A percentile compares a stretch with the other conserved stretches of the same genome.
These are phyloP conservation scores for Parachaetomium inaequale DNA, from an alignment of 495 filamentous ascomycete species.

Conservation along the genomic window DNA sequence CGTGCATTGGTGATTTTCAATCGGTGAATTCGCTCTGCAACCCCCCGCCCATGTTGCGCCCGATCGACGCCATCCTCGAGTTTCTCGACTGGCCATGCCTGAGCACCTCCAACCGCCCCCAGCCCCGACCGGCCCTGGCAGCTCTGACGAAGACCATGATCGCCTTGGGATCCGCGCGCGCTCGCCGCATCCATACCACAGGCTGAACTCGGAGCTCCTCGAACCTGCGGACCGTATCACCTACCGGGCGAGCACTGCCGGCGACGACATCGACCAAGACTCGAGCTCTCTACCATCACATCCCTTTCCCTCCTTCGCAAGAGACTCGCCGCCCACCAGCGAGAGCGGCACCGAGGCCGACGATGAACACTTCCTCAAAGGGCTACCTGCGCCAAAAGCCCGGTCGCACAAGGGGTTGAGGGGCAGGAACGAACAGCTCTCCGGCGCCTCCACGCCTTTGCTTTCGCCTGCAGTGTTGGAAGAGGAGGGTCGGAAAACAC, in stretches of 20 bases:
- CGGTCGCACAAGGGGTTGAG: constrained; percentile 71
- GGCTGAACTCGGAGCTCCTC: constrained; percentile 49
- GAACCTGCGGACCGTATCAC: constrained; percentile 39
- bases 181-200: constrained; percentile 75
- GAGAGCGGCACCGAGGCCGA: constrained; percentile 91
- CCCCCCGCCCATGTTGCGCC: constrained; percentile 16
- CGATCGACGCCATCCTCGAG: not conserved
- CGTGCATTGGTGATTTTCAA: not conserved
- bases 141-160: constrained; percentile 23
- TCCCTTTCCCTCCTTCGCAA: constrained; percentile 28
- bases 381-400: constrained; percentile 69
- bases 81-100: constrained; percentile 32
- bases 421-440: constrained; percentile 47
- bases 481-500: constrained; percentile 44
- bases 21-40: not conserved
- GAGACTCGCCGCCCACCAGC: constrained; percentile 58
- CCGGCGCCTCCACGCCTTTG: constrained; percentile 53
- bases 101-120: constrained; percentile 38
- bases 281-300: not conserved
- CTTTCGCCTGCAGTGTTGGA: constrained; percentile 58
- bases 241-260: constrained; percentile 4
- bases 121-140: constrained; percentile 16
- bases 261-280: not conserved
- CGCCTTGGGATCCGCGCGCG: constrained; percentile 56
- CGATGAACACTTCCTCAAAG: constrained; percentile 78